Base-by-base conservation (phyloP, 2,329 filamentous ascomycete species). In the Pseudogymnoascus sp. region DNA sequence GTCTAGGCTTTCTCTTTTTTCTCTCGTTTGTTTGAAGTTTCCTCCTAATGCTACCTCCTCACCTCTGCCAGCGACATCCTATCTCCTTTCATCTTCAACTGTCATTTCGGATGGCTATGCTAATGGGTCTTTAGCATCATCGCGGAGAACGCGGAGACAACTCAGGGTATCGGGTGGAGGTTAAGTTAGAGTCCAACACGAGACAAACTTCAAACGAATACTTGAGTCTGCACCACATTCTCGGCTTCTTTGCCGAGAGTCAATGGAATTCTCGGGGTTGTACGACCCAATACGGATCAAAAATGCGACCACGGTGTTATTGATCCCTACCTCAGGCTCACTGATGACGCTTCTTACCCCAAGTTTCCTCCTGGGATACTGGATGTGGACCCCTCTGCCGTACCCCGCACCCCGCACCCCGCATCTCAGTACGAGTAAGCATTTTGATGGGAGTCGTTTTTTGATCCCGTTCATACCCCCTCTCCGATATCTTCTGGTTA, bases 331-430 rank as follows among this genome's bases (percentile, higher is more conserved):
- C 47, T 56, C 25, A 56, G 18, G 47, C 47, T 33, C 47, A 18
- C 25, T 16, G 47, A 18, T 56, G 25, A 18, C 47, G 25, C 44
- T 56, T 31, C n/a, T 31, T 56, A 56, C 25, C 25, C 47, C 47
- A 56, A 56, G n/a, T 56, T 33, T 56, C 2, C 18, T 56, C n/a
- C 25, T n/a, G 25, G 47, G n/a, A 56, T 12, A 23, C 47, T 18
- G n/a, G 10, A 33, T 18, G 47, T 56, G 25, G 47, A 33, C 28
- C 25, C 47, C 23, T 25, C 44, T n/a, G 23, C 25, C 14, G n/a
- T 33, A 56, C 47, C 47, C 47, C 47, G 47, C 47, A 56, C 47
- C 47, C 47, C 47, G 47, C 47, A 53, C 47, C 47, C 47, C 47
- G n/a, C 25, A 56, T 33, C 25, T 33, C 25, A 33, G 25, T 11